Percentiles rank a stretch among this genome's conserved stretches.
phyloP scores from a whole-genome alignment of 306 rosid species.

The Canavalia gladiata region DNA sequence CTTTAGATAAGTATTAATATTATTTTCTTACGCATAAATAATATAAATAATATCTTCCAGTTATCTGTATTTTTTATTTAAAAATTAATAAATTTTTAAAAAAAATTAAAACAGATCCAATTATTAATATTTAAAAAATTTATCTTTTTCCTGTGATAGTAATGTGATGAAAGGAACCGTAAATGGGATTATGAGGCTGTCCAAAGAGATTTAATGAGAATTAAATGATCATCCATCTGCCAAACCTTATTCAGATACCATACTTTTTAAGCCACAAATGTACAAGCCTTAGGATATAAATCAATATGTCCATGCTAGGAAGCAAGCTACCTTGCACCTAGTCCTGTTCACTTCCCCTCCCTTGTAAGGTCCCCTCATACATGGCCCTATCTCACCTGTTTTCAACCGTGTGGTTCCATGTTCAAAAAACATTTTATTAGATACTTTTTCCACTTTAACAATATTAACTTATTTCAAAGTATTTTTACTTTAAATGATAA shows the following conservation, averaged over 20 bases:
- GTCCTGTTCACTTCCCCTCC: not conserved
- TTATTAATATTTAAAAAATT: too few relatives aligned
- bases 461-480: not conserved
- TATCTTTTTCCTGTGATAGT: too few relatives aligned
- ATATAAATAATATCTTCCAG: too few relatives aligned
- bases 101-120: too few relatives aligned
- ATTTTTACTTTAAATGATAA: not conserved
- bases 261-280: not conserved
- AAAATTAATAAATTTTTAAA: too few relatives aligned
- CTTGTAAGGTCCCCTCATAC: not conserved
- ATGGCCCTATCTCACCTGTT: not conserved
- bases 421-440: not conserved
- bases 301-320: not conserved
- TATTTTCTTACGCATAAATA: not conserved
- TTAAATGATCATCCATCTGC: constrained; percentile 13
- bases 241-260: not conserved
- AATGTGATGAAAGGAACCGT: not conserved
- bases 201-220: constrained; percentile 7
- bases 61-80: too few relatives aligned
- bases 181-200: not conserved
- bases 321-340: not conserved
- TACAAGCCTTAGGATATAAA: not conserved
- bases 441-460: not conserved
- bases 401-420: not conserved
- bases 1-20: constrained; percentile 20